These are phyloP conservation scores for Xylariaceae sp. DNA, from an alignment of 2,329 filamentous ascomycete species.

Conservation along the genomic window DNA sequence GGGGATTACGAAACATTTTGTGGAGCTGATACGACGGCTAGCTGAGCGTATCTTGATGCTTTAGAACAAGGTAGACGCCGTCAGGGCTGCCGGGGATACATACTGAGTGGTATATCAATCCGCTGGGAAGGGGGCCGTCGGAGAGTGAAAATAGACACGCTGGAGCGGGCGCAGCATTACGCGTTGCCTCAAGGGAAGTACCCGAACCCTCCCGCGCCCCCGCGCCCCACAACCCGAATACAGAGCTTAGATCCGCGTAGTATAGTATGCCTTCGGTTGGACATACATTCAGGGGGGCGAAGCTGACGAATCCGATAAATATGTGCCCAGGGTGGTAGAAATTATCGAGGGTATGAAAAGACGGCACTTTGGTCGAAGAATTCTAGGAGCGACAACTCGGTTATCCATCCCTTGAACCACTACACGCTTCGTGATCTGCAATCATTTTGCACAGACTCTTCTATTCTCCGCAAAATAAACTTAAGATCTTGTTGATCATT, in stretches of 20 bases:
- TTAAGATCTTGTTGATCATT: not conserved
- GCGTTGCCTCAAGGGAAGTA: slow-evolving; percentile 18
- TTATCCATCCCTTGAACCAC: not conserved
- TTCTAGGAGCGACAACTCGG: slow-evolving; percentile 5
- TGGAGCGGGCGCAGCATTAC: slow-evolving; percentile 10
- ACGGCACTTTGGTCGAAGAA: slow-evolving; percentile 5
- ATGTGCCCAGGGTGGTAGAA: slow-evolving; percentile 1
- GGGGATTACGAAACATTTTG: slow-evolving; percentile 16
- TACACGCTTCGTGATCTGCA: not conserved
- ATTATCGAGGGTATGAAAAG: slow-evolving; percentile 15
- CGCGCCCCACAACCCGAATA: slow-evolving; percentile 18
- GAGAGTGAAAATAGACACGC: slow-evolving; percentile 1
- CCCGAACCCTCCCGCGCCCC: slow-evolving; percentile 11
- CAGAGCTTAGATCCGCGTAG: slow-evolving; percentile 9
- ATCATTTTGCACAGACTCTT: too few species aligned
- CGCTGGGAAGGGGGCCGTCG: slow-evolving; percentile 7
- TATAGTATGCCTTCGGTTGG: slow-evolving; percentile 4
- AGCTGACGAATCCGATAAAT: slow-evolving; percentile 25
- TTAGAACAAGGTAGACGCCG: slow-evolving; percentile 6
- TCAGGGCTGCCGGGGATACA: not conserved
- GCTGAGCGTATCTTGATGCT: slow-evolving; percentile 12
- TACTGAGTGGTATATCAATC: slow-evolving; percentile 5
- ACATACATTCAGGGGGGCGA: not conserved
- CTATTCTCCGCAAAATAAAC: not conserved
- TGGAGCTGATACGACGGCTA: slow-evolving; percentile 9